Evolutionary conservation across 306 rosid species (phyloP).

Genomic region (Malus sieversii): DNA sequence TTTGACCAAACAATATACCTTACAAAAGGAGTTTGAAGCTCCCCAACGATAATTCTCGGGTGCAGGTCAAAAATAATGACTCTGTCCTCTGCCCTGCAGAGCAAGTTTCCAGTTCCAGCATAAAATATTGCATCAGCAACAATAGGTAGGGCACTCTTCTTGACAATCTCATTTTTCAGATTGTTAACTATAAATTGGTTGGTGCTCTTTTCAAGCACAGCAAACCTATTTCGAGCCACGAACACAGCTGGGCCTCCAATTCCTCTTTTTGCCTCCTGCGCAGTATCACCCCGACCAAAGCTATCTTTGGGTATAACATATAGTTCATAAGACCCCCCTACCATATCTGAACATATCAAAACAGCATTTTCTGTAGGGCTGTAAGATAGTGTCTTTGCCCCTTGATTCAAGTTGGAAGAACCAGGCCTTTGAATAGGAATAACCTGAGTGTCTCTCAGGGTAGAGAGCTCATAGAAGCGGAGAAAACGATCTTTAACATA

Average conservation of each 20-base stretch:
- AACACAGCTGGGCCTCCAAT: conserved; percentile 66
- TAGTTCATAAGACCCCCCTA: conserved; percentile 80
- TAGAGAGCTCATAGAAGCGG: too few relatives aligned
- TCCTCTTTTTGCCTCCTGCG: conserved; percentile 77
- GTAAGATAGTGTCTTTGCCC: conserved; percentile 68
- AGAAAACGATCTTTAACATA: conserved; percentile 72
- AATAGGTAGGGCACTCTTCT: too few relatives aligned
- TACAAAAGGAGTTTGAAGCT: too few relatives aligned
- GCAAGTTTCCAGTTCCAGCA: conserved; percentile 75
- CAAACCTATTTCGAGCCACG: too few relatives aligned
- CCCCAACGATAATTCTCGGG: conserved; percentile 66
- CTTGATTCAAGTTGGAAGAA: conserved; percentile 61
- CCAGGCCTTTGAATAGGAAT: too few relatives aligned
- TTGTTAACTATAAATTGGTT: too few relatives aligned
- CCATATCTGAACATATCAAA: conserved; percentile 69
- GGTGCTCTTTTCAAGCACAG: too few relatives aligned
- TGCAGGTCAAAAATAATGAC: conserved; percentile 70
- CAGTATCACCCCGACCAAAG: conserved; percentile 58
- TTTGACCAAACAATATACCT: too few relatives aligned
- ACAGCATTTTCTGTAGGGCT: conserved; percentile 74
- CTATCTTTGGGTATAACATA: conserved; percentile 71
- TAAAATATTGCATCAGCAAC: conserved; percentile 67
- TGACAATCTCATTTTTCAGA: too few relatives aligned
- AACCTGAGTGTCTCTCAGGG: too few relatives aligned
- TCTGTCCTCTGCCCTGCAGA: conserved; percentile 75